A percentile compares a stretch with the other conserved stretches of the same genome.
phyloP scores from a whole-genome alignment of 768 basidiomycete species.

The Mycena pura region DNA sequence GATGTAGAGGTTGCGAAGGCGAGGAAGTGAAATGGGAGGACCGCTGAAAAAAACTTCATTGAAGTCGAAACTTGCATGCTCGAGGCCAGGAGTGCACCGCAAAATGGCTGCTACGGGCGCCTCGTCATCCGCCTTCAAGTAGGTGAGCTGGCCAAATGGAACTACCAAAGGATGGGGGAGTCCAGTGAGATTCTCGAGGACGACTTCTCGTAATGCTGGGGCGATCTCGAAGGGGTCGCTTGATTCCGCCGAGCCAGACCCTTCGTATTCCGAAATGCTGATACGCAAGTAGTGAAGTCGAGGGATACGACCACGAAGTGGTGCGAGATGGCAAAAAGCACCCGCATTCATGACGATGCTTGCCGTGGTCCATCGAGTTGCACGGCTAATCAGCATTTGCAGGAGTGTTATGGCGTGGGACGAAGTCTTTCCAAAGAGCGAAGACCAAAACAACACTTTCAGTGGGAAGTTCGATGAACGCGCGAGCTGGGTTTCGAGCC shows the following conservation, averaged over 20 bases:
- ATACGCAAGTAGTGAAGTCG: conserved; percentile 3
- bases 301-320: not conserved
- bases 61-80: not conserved
- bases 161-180: not conserved
- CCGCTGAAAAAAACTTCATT: not conserved
- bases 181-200: conserved; percentile 1
- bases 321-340: not conserved
- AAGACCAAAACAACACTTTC: not conserved
- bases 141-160: conserved; percentile 6
- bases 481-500: not conserved
- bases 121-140: not conserved
- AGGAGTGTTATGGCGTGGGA: not conserved
- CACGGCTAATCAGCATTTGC: not conserved
- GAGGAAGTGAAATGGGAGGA: not conserved
- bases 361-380: conserved; percentile 4
- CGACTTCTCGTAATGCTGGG: conserved; percentile 2
- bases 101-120: not conserved
- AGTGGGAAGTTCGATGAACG: conserved; percentile 1
- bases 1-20: conserved; percentile 7
- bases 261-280: not conserved
- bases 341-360: not conserved
- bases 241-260: not conserved
- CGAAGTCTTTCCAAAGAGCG: not conserved
- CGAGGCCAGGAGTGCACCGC: not conserved
- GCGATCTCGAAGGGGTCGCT: conserved; percentile 14